A percentile compares a stretch with the other conserved stretches of the same genome.
phyloP scores from a whole-genome alignment of 2,329 filamentous ascomycete species.

The Fusarium luffae region DNA sequence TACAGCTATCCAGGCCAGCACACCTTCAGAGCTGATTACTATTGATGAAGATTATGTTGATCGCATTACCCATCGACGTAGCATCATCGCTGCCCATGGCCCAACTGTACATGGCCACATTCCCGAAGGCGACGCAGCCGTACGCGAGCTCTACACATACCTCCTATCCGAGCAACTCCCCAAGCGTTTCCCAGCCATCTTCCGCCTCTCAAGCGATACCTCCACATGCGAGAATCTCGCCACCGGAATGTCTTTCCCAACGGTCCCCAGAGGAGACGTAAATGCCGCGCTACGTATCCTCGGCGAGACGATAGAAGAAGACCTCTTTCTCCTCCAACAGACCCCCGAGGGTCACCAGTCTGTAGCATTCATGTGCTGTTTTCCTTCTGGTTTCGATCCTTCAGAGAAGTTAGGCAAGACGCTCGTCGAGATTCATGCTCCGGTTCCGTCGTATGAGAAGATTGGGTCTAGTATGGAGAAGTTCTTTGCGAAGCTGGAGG shows the following conservation, averaged over 20 bases:
- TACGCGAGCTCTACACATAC: constrained; percentile 61
- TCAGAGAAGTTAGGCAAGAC: constrained; percentile 60
- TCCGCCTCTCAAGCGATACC: constrained; percentile 51
- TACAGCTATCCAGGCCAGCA: constrained; percentile 55
- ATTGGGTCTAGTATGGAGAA: constrained; percentile 66
- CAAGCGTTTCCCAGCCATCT: constrained; percentile 60
- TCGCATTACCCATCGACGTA: constrained; percentile 55
- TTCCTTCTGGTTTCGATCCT: constrained; percentile 63
- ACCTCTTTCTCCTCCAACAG: constrained; percentile 60
- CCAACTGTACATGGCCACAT: constrained; percentile 56
- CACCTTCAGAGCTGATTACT: constrained; percentile 62
- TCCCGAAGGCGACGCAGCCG: constrained; percentile 53
- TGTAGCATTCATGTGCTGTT: constrained; percentile 56
- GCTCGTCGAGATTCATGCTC: constrained; percentile 56
- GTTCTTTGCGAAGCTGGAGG: constrained; percentile 61
- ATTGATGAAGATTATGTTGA: constrained; percentile 63
- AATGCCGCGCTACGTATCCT: constrained; percentile 21
- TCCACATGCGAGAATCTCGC: constrained; percentile 54
- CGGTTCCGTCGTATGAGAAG: constrained; percentile 64
- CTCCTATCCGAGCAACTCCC: constrained; percentile 61
- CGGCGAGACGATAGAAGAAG: constrained; percentile 29
- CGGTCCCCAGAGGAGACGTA: background rate
- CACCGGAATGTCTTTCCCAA: constrained; percentile 49
- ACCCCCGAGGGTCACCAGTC: constrained; percentile 56
- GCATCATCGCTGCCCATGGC: constrained; percentile 48